Evolutionary conservation across 1,139 yeast genomes (phyloP).

Genomic region (Lodderomyces jiufengensis): DNA sequence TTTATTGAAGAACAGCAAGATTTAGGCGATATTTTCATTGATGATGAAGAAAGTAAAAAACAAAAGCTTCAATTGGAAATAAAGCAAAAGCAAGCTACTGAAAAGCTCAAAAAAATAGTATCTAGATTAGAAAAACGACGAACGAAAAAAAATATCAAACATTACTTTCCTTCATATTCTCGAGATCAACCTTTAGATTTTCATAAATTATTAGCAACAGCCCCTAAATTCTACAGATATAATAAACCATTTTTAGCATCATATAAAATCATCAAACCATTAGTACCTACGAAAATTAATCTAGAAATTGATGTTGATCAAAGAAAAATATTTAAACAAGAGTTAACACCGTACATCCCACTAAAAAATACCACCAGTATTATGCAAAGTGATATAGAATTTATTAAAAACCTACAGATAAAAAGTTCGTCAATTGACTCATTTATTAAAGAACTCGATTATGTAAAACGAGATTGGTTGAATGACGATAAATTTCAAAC

Average conservation of each 20-base stretch:
- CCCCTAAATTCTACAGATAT: conserved; percentile 51
- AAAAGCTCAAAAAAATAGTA: conserved; percentile 27
- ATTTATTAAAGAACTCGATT: conserved; percentile 25
- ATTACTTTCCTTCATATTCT: conserved; percentile 63
- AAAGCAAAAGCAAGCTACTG: conserved; percentile 19
- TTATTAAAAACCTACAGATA: conserved; percentile 26
- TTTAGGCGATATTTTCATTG: conserved; percentile 35
- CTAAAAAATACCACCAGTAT: conserved; percentile 18
- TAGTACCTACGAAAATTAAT: conserved; percentile 55
- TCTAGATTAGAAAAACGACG: conserved; percentile 32
- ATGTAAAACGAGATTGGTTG: conserved; percentile 34
- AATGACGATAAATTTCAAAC: conserved; percentile 37
- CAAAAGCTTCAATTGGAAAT: conserved; percentile 23
- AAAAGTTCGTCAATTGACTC: conserved; percentile 19
- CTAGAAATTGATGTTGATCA: conserved; percentile 51
- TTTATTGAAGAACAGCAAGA: conserved; percentile 16
- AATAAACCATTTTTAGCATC: conserved; percentile 49
- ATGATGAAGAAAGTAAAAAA: conserved; percentile 16
- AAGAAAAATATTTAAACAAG: conserved; percentile 39
- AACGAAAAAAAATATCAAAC: conserved; percentile 34
- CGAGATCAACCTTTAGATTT: conserved; percentile 56
- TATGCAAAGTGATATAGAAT: conserved; percentile 25
- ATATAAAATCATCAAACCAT: conserved; percentile 43
- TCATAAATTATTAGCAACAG: conserved; percentile 64
- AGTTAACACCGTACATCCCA: conserved; percentile 6